Conservation (phyloP, 1,284 basidiomycete species). For the Fomitopsis betulina region DNA sequence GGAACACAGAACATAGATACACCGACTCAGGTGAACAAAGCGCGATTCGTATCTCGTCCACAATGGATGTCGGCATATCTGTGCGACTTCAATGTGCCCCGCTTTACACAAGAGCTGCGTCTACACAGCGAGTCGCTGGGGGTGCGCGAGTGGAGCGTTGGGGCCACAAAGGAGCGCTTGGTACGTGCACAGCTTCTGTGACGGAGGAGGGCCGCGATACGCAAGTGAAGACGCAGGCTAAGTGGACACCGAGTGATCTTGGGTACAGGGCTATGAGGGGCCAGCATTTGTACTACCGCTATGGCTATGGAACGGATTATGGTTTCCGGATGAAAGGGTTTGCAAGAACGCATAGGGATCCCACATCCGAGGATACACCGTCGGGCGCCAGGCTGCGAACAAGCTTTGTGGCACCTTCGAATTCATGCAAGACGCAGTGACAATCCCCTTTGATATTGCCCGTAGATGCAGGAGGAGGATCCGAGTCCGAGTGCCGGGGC, state of each 20-base stretch:
- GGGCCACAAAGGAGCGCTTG: neutral
- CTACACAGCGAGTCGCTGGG: neutral
- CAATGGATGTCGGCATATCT: neutral
- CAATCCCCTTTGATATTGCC: neutral
- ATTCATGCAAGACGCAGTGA: neutral
- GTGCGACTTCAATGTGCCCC: neutral
- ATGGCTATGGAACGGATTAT: neutral
- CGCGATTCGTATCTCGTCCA: neutral
- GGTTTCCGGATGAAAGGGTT: neutral
- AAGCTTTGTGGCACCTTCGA: neutral
- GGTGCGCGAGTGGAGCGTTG: neutral
- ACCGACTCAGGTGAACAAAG: neutral
- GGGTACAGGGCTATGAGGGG: neutral
- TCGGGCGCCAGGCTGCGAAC: neutral
- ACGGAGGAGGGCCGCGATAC: neutral
- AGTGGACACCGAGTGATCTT: neutral
- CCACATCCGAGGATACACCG: neutral
- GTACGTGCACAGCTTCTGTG: neutral
- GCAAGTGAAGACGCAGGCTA: neutral
- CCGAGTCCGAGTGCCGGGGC: neutral
- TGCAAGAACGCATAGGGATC: neutral
- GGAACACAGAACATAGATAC: neutral
- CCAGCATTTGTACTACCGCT: neutral
- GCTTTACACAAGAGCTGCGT: neutral
- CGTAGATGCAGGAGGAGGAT: neutral